These are phyloP conservation scores for Sporopachydermia quercuum DNA, from an alignment of 805 yeast genomes.

Conservation along the genomic window DNA sequence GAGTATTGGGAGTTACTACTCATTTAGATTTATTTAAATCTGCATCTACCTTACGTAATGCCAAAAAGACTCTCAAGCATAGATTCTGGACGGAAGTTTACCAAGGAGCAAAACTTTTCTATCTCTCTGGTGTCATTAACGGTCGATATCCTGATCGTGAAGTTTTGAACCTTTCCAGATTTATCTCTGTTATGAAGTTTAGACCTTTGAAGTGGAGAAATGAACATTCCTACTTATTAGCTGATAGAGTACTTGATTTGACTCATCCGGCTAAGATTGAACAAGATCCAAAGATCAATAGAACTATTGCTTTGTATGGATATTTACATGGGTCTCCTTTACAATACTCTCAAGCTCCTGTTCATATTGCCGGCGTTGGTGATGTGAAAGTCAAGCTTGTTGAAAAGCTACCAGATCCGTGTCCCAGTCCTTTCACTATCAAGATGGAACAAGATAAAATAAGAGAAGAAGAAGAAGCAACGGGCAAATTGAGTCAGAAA, in stretches of 20 bases:
- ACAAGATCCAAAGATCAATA: conserved; percentile 66
- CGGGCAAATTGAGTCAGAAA: conserved; percentile 43
- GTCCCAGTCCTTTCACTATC: conserved; percentile 92
- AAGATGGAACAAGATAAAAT: conserved; percentile 72
- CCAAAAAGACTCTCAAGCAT: conserved; percentile 82
- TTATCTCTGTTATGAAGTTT: conserved; percentile 93
- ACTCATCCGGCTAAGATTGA: conserved; percentile 83
- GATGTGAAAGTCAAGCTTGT: conserved; percentile 63
- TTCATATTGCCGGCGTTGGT: conserved; percentile 94
- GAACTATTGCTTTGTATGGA: conserved; percentile 87
- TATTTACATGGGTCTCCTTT: conserved; percentile 90
- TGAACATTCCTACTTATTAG: conserved; percentile 88
- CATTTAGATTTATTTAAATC: conserved; percentile 89
- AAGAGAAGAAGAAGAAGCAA: conserved; percentile 36
- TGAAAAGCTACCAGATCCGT: conserved; percentile 93
- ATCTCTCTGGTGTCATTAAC: conserved; percentile 86
- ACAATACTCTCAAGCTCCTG: conserved; percentile 48
- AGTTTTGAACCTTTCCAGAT: conserved; percentile 77
- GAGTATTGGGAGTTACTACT: conserved; percentile 88
- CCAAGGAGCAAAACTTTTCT: conserved; percentile 92
- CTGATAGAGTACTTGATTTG: conserved; percentile 84
- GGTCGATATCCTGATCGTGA: conserved; percentile 98
- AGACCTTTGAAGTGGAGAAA: conserved; percentile 99
- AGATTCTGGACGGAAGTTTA: conserved; percentile 99
- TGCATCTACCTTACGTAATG: conserved; percentile 75